Evolutionary conservation across 2,329 filamentous ascomycete genomes (phyloP), one percentile per base, ranked within the genome.

Genomic region (Aspergillus sp.): DNA sequence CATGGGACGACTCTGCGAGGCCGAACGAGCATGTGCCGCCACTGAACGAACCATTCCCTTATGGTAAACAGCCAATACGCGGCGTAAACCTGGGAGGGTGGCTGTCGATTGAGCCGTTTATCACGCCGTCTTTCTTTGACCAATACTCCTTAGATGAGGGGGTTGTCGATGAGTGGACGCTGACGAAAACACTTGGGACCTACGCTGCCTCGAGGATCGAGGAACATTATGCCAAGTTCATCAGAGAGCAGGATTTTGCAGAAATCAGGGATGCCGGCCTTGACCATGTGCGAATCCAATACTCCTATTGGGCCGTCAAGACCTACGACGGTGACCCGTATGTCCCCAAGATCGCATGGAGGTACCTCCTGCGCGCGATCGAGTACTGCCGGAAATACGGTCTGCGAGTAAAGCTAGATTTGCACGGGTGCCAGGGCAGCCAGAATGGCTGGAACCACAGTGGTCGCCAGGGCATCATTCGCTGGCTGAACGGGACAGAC

Each of bases 361-460:
- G 91, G 8, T 98, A 98, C 52, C 77, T 98, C 2, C 73, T 98
- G 7, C 80, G 91, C 11, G 85, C 73, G 7, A 94, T 98, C 44
- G 91, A 98, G 58, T 98, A 85, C 73, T 85, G 83, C 27, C 81
- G 91, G 15, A 88, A 93, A 52, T 82, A 95, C 56, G 91, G 91
- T 0, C 67, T 98, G 4, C 81, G 91, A 2, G 78, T 98, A 25
- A 96, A 96, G 42, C 75, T 98, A 3, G 91, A 98, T 57, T 65
- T 95, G 4, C 91, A 98, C 61, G 86, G 74, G n/a, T 68, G 91
- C 0, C 89, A 89, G 0, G 91, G 91, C 0, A 89, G 82, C 39
- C 91, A 96, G 53, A 98, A 98, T 51, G 91, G 91, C 2, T 96
- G 89, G 89, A 95, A 95, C 49, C 91, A 98, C 59, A 93, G 84